These are phyloP conservation scores for Rhamnella rubrinervis DNA, from an alignment of 331 rosid genomes.

Conservation along the genomic window DNA sequence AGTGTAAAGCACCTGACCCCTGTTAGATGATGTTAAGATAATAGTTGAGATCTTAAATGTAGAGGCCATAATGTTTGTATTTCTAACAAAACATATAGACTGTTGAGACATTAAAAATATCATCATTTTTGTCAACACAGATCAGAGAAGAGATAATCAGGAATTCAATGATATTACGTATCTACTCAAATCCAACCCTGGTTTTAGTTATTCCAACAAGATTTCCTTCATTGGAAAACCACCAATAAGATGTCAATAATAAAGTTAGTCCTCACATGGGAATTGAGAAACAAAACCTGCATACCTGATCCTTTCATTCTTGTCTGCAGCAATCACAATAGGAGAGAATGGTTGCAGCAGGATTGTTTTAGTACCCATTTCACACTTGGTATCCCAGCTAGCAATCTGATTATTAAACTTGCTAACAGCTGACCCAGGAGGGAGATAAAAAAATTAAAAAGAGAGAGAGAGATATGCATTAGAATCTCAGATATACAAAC, in stretches of 20 bases:
- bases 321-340: constrained; percentile 87
- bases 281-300: neutral
- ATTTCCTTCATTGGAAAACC: neutral
- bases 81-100: neutral
- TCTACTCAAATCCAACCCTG: neutral
- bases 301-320: constrained; percentile 96
- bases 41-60: neutral
- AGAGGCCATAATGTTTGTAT: neutral
- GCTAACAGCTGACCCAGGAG: constrained; percentile 61
- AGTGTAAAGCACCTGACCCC: too few species aligned
- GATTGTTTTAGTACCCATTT: constrained; percentile 63
- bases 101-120: neutral
- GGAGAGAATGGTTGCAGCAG: constrained; percentile 96
- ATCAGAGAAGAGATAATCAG: neutral
- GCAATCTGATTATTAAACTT: constrained; percentile 84
- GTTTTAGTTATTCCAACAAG: neutral
- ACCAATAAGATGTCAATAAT: too few species aligned
- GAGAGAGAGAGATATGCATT: neutral
- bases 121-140: neutral
- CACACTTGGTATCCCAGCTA: constrained; percentile 82
- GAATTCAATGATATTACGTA: neutral
- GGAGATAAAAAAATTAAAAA: constrained; percentile 22
- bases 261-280: too few species aligned
- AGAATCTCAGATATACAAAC: neutral
- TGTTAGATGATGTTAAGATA: neutral